A percentile compares a stretch with the other conserved stretches of the same genome.
phyloP scores from a whole-genome alignment of 2,329 filamentous ascomycete genomes.

The Akanthomyces uredinophilus region DNA sequence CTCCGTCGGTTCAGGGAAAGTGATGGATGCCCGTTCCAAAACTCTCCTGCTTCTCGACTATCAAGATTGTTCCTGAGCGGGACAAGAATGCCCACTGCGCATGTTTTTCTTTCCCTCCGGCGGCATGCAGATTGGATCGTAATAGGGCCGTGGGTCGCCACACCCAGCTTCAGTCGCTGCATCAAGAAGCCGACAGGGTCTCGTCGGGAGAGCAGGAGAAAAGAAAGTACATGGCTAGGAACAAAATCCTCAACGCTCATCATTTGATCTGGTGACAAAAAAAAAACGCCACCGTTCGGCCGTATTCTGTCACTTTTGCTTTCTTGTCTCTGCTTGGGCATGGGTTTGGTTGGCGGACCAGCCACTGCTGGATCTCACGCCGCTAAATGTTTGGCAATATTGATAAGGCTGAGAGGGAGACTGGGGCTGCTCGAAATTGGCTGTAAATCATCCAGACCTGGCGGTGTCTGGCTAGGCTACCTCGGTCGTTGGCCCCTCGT shows the following conservation, averaged over 20 bases:
- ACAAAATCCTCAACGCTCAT: neutral
- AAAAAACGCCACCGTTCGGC: neutral
- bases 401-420: constrained; percentile 9
- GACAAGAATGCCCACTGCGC: neutral
- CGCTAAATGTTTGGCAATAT: constrained; percentile 6
- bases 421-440: neutral
- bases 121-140: neutral
- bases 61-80: constrained; percentile 6
- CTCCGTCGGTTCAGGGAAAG: neutral
- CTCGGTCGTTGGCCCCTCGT: neutral
- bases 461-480: neutral
- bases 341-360: neutral
- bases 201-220: neutral
- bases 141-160: neutral
- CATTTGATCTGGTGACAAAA: neutral
- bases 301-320: neutral
- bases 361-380: constrained; percentile 8
- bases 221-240: neutral
- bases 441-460: neutral
- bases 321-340: neutral
- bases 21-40: neutral
- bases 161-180: neutral
- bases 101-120: neutral
- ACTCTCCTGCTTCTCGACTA: neutral
- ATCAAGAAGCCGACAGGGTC: neutral